Base-by-base conservation (phyloP, 1,139 yeast genomes). In the Debaryomyces singareniensis region DNA sequence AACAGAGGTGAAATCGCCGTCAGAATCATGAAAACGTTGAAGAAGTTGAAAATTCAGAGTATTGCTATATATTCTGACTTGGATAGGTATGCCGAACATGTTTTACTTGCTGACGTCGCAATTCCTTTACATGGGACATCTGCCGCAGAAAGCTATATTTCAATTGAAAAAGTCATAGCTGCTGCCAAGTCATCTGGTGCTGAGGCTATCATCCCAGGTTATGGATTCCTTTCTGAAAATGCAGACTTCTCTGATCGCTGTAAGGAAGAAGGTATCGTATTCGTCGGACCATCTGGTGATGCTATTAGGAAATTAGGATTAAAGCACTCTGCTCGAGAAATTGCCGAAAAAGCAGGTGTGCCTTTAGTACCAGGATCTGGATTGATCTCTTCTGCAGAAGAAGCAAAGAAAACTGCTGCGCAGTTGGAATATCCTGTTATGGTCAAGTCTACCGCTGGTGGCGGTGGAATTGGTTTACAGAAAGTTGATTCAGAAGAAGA, bases 1-100 rank as follows among this genome's bases (percentile, higher is more conserved):
- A 91, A 91, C 63, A 76, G 98, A 60, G 98, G 98, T 53, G 98
- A 91, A 60, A 91, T 91, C 48, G 96, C 98, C 3, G 96, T 87
- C 21, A 71, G 98, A 52, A 84, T 91, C 43, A 85, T 89, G 49
- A 81, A 75, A 51, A 89, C 98, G 5, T 67, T 89, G 50, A 85
- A 84, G 55, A 80, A 79, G 53, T 56, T 89, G 45, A 77, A 78
- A 3, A 84, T 91, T 43, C 73, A 69, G 44, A 65, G 96, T 0
- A 79, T 91, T 41, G 93, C 97, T 2, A 81, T 91, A 28, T 91
- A 83, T 58, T 84, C 96, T 7, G 94, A 86, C 47, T 82, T 87
- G 4, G 98, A 91, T 52, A 73, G 82, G 47, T 85, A 84, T 47
- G 81, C 97, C 9, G 78, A 81, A 47, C 97, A 91, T 53, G 96